Conservation (phyloP, 768 basidiomycete genomes). For the Grammothele lineata region DNA sequence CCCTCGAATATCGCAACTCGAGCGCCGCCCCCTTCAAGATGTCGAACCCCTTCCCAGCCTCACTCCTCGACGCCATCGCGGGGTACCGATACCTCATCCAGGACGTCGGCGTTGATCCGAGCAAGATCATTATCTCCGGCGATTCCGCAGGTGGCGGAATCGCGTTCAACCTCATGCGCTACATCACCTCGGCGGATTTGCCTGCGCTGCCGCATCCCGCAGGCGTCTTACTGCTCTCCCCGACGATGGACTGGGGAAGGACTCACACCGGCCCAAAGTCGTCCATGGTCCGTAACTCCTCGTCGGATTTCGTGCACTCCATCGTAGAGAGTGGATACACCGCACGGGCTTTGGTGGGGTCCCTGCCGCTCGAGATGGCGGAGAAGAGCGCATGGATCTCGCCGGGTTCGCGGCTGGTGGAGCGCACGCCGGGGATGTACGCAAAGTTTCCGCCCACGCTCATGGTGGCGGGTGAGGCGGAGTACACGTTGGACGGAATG, state of each 20-base stretch:
- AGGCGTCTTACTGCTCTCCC: constrained; percentile 33
- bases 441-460: too few species aligned
- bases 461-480: too few species aligned
- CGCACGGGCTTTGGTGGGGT: too few species aligned
- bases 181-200: constrained; percentile 22
- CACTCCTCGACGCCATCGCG: constrained; percentile 47
- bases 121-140: constrained; percentile 43
- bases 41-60: constrained; percentile 46
- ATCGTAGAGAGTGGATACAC: too few species aligned
- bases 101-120: constrained; percentile 35
- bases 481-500: too few species aligned
- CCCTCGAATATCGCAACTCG: constrained; percentile 48
- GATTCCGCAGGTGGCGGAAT: constrained; percentile 56
- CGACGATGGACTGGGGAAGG: constrained; percentile 20
- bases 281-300: too few species aligned
- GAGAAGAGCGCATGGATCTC: too few species aligned
- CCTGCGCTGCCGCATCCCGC: constrained; percentile 19
- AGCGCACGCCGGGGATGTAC: too few species aligned
- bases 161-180: constrained; percentile 35
- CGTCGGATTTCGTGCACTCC: too few species aligned
- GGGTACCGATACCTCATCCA: constrained; percentile 49
- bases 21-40: constrained; percentile 22
- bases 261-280: too few species aligned
- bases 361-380: too few species aligned
- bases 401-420: too few species aligned